Evolutionary conservation across 1,284 basidiomycete species (phyloP).

Genomic region (Cerioporus squamosus): DNA sequence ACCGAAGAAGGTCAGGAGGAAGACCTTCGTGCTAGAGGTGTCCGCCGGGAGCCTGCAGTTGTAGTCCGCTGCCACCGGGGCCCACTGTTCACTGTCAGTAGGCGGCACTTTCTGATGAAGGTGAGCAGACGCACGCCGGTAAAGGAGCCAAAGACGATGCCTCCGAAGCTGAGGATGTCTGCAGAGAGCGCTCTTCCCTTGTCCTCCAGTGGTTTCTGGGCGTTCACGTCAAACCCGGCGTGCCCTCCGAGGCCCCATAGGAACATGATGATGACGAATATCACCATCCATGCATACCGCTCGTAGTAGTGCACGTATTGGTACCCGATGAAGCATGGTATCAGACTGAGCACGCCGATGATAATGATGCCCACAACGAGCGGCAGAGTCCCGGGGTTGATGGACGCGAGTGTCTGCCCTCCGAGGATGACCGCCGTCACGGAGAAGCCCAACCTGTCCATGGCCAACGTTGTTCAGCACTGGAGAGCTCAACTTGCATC

Average conservation of each 20-base stretch:
- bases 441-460: constrained; percentile 48
- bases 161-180: constrained; percentile 59
- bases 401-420: constrained; percentile 50
- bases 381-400: constrained; percentile 46
- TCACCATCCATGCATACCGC: constrained; percentile 64
- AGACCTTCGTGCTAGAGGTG: constrained; percentile 51
- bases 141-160: constrained; percentile 60
- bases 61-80: constrained; percentile 58
- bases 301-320: constrained; percentile 62
- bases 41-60: constrained; percentile 55
- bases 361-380: constrained; percentile 51
- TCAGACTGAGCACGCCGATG: constrained; percentile 44
- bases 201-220: constrained; percentile 50
- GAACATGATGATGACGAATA: constrained; percentile 59
- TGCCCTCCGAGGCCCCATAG: constrained; percentile 57
- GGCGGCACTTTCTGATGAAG: neutral
- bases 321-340: constrained; percentile 58
- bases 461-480: neutral
- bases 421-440: constrained; percentile 51
- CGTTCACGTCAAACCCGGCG: constrained; percentile 52
- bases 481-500: too few relatives aligned
- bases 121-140: constrained; percentile 42
- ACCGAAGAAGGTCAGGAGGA: constrained; percentile 59
- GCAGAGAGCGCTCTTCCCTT: constrained; percentile 47
- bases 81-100: constrained; percentile 37